Conservation (phyloP, 345 rosid genomes). For the Mangifera indica region DNA sequence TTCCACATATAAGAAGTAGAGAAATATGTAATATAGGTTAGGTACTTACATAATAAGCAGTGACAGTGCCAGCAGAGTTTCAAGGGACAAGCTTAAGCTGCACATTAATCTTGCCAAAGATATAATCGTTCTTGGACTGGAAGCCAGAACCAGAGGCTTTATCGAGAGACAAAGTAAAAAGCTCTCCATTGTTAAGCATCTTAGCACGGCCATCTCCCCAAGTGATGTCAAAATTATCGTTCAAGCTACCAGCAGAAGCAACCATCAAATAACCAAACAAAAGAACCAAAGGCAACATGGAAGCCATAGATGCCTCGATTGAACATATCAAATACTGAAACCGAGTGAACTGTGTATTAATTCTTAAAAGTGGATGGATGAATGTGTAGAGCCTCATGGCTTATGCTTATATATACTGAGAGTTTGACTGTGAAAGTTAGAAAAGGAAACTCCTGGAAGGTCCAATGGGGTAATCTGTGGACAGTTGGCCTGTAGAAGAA, state of each 20-base stretch:
- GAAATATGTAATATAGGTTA: not conserved
- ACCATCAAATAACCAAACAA: slow-evolving; percentile 2
- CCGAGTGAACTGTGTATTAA: not conserved
- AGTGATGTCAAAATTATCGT: slow-evolving; percentile 10
- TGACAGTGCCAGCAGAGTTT: slow-evolving; percentile 15
- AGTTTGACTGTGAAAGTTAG: too few relatives aligned
- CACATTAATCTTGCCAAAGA: slow-evolving; percentile 15
- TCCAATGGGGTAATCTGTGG: too few relatives aligned
- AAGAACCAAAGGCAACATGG: slow-evolving; percentile 5
- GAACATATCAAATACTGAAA: too few relatives aligned
- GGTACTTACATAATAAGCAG: slow-evolving; percentile 11
- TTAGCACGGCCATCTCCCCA: too few relatives aligned
- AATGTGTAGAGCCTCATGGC: not conserved
- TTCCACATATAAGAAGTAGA: not conserved
- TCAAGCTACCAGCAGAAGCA: slow-evolving; percentile 8
- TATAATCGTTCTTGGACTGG: too few relatives aligned
- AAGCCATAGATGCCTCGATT: not conserved
- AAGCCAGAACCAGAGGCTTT: too few relatives aligned
- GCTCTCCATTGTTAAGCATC: too few relatives aligned
- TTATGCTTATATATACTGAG: too few relatives aligned
- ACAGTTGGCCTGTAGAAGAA: too few relatives aligned
- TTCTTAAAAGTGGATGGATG: not conserved
- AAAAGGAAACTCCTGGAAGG: too few relatives aligned
- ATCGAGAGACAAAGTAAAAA: too few relatives aligned
- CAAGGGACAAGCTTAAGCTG: slow-evolving; percentile 11